Conservation (phyloP, 148 eudicot genomes). For the Dysphania ambrosioides region DNA sequence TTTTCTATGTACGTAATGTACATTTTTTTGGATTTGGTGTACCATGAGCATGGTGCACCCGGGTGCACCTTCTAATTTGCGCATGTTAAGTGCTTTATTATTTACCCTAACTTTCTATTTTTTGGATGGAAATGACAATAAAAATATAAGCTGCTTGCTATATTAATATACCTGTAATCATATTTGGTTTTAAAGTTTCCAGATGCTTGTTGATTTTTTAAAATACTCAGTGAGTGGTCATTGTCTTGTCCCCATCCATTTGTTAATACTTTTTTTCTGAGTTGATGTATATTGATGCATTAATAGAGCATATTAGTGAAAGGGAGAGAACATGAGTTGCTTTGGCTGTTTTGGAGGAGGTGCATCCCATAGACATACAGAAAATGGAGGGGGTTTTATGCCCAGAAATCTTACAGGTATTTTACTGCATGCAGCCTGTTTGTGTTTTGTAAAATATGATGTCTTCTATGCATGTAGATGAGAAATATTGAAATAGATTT, state of each 20-base stretch:
- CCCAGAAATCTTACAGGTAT: conserved; percentile 31
- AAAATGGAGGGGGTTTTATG: conserved; percentile 31
- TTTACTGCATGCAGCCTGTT: not conserved
- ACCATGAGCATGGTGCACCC: too few relatives aligned
- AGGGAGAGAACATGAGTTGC: conserved; percentile 33
- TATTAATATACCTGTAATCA: not conserved
- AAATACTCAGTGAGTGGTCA: not conserved
- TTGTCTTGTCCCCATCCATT: not conserved
- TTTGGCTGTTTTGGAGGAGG: conserved; percentile 43
- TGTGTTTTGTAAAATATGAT: conserved; percentile 1
- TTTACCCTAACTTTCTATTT: not conserved
- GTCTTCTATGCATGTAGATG: not conserved
- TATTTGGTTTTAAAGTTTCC: not conserved
- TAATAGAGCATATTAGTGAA: conserved; percentile 14
- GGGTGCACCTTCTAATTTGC: too few relatives aligned
- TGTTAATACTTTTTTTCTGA: not conserved
- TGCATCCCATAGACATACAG: conserved; percentile 22
- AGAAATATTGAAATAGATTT: not conserved
- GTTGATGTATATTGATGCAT: conserved; percentile 1
- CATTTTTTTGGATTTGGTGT: too few relatives aligned
- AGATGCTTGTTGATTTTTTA: not conserved
- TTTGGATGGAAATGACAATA: not conserved
- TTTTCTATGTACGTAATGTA: too few relatives aligned
- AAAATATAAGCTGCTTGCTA: conserved; percentile 4
- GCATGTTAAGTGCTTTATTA: not conserved